phyloP scores from a whole-genome alignment of 768 basidiomycete species.

The Boletus tomentosulus region DNA sequence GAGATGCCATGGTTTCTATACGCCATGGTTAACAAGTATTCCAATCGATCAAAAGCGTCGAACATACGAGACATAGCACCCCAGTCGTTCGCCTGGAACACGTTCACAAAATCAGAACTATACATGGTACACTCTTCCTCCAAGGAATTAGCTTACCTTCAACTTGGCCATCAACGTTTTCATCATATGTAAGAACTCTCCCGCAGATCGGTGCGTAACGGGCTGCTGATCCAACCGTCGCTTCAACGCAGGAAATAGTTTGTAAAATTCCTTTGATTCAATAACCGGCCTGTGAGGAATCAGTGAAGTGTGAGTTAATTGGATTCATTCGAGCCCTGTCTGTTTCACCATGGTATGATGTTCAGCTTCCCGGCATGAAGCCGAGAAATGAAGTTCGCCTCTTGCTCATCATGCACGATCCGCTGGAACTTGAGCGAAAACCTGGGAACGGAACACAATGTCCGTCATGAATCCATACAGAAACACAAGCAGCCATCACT shows the following conservation, averaged over 20 bases:
- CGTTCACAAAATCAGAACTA: not conserved
- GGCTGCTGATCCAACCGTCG: slow-evolving; percentile 44
- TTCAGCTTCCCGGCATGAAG: slow-evolving; percentile 52
- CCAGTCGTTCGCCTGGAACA: slow-evolving; percentile 56
- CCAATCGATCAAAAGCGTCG: not conserved
- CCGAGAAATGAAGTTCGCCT: slow-evolving; percentile 56
- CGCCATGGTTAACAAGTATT: not conserved
- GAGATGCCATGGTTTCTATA: slow-evolving; percentile 45
- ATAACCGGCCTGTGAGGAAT: slow-evolving; percentile 44
- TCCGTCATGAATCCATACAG: not conserved
- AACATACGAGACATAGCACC: slow-evolving; percentile 56
- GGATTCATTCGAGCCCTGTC: not conserved
- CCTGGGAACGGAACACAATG: slow-evolving; percentile 22
- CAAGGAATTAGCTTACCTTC: slow-evolving; percentile 37
- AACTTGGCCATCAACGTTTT: slow-evolving; percentile 69
- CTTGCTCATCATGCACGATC: slow-evolving; percentile 61
- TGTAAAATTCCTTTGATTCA: slow-evolving; percentile 57
- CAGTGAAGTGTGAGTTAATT: not conserved
- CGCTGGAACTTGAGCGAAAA: slow-evolving; percentile 55
- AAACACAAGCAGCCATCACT: slow-evolving; percentile 5
- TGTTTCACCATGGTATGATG: slow-evolving; percentile 53
- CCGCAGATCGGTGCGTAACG: slow-evolving; percentile 46
- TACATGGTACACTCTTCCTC: not conserved
- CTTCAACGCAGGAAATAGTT: slow-evolving; percentile 47
- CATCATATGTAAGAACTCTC: slow-evolving; percentile 51